These are phyloP conservation scores for Papiliotrema terrestris DNA, from an alignment of 1,284 basidiomycete genomes.

Conservation along the genomic window DNA sequence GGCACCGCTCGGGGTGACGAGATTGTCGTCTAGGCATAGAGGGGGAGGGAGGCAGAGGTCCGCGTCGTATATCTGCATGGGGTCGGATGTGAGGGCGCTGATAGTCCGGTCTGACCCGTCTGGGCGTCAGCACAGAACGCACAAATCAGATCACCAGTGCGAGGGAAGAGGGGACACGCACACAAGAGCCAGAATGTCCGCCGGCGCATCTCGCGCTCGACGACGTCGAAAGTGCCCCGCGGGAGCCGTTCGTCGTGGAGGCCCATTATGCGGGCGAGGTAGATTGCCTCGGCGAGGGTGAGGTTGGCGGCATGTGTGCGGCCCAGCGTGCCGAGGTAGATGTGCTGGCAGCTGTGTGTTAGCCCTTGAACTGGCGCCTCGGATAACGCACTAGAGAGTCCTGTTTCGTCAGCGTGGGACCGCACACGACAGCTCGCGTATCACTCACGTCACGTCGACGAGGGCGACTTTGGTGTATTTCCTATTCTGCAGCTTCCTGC, in stretches of 20 bases:
- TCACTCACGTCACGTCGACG: slow-evolving; percentile 13
- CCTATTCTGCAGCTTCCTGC: slow-evolving; percentile 16
- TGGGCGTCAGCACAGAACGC: neutral
- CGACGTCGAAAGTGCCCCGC: slow-evolving; percentile 13
- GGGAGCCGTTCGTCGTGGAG: slow-evolving; percentile 24
- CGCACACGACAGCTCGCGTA: neutral
- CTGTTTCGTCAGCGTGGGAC: slow-evolving; percentile 9
- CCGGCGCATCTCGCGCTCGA: slow-evolving; percentile 29
- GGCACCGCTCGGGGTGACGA: slow-evolving; percentile 29
- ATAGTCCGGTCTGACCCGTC: slow-evolving; percentile 31
- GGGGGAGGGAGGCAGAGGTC: slow-evolving; percentile 26
- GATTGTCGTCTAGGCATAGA: slow-evolving; percentile 27
- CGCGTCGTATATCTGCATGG: slow-evolving; percentile 23
- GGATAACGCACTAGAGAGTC: slow-evolving; percentile 22
- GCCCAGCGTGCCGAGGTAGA: slow-evolving; percentile 31
- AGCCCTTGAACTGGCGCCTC: too few relatives aligned
- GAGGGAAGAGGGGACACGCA: slow-evolving; percentile 11
- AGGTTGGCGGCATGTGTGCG: slow-evolving; percentile 22
- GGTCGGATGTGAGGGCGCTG: slow-evolving; percentile 18
- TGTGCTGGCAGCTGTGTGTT: slow-evolving; percentile 26
- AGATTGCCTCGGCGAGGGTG: slow-evolving; percentile 24
- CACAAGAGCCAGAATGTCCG: slow-evolving; percentile 34
- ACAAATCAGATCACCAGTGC: too few relatives aligned
- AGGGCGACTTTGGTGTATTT: slow-evolving; percentile 11
- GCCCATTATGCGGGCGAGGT: slow-evolving; percentile 16